Conservation (phyloP, 441 rosid genomes). For the Erodium texanum region DNA sequence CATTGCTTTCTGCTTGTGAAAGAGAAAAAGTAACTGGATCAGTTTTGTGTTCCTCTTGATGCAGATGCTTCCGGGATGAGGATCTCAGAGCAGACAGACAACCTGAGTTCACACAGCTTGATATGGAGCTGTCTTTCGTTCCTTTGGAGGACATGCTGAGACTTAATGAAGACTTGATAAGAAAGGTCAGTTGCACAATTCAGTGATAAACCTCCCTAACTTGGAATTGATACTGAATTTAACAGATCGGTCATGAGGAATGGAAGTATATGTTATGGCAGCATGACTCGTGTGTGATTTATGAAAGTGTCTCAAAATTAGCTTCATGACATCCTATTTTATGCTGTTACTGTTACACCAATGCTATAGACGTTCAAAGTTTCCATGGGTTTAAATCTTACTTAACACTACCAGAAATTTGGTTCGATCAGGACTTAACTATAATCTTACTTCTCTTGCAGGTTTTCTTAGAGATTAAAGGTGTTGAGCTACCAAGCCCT, state of each 20-base stretch:
- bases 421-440: not conserved
- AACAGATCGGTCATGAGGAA: not conserved
- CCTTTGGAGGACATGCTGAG: conserved; percentile 80
- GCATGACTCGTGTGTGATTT: not conserved
- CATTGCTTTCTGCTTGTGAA: too few species aligned
- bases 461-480: conserved; percentile 82
- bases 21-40: not conserved
- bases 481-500: conserved; percentile 64
- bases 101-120: conserved; percentile 97
- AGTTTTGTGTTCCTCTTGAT: not conserved
- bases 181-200: conserved; percentile 44
- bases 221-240: not conserved
- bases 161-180: conserved; percentile 82
- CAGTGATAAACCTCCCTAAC: not conserved
- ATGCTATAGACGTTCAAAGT: too few species aligned
- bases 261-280: not conserved
- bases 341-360: not conserved
- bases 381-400: too few species aligned
- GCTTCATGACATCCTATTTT: not conserved
- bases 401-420: too few species aligned
- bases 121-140: conserved; percentile 89
- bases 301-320: not conserved
- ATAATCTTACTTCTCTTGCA: conserved; percentile 25
- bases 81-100: conserved; percentile 97
- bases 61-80: conserved; percentile 96